A percentile compares a stretch with the other conserved stretches of the same genome.
Evolutionary conservation across 2,329 filamentous ascomycete species (phyloP).

Genomic region (Diaporthe sp.): DNA sequence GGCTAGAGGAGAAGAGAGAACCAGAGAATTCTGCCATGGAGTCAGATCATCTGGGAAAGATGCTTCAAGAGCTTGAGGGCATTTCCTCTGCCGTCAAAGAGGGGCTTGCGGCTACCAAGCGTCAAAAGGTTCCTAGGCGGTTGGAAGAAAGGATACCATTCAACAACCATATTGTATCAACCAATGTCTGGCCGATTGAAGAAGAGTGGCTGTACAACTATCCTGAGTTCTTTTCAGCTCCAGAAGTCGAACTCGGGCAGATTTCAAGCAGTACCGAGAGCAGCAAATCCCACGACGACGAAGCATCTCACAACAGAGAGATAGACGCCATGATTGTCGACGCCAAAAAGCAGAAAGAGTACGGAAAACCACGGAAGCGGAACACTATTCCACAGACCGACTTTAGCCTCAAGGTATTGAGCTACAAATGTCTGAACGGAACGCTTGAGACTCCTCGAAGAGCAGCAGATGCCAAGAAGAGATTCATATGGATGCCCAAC

Average conservation of each 20-base stretch:
- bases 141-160: too few relatives aligned
- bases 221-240: not conserved
- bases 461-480: not conserved
- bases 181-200: too few relatives aligned
- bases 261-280: too few relatives aligned
- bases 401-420: not conserved
- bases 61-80: not conserved
- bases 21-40: too few relatives aligned
- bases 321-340: not conserved
- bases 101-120: too few relatives aligned
- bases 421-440: not conserved
- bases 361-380: not conserved
- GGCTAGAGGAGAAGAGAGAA: too few relatives aligned
- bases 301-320: too few relatives aligned
- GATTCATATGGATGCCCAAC: not conserved
- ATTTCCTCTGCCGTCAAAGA: not conserved
- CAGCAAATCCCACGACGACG: too few relatives aligned
- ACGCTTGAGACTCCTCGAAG: not conserved
- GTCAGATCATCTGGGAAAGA: not conserved
- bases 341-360: constrained; percentile 3
- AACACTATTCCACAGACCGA: not conserved
- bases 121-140: too few relatives aligned
- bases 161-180: too few relatives aligned
- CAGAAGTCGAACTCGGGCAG: too few relatives aligned
- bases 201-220: constrained; percentile 22